A percentile compares a stretch with the other conserved stretches of the same genome.
Conservation (phyloP, 441 rosid genomes). For the Aleurites moluccanus region DNA sequence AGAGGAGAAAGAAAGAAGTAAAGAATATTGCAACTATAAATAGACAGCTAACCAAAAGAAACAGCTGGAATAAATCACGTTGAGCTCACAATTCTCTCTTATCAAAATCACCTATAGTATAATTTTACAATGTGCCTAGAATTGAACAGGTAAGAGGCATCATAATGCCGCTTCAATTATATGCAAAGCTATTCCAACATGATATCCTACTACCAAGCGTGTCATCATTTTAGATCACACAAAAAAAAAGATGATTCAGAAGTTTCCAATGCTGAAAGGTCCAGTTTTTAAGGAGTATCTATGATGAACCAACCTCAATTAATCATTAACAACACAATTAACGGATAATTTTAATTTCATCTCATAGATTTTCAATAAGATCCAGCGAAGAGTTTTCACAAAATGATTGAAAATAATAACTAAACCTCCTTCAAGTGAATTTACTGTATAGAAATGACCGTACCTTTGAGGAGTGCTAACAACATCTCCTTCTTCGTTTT, state of each 20-base stretch:
- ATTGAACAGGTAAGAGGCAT: neutral
- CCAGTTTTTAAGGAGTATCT: neutral
- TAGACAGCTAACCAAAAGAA: neutral
- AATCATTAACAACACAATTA: neutral
- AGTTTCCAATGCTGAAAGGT: too few relatives aligned
- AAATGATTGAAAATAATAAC: neutral
- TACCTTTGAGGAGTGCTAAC: constrained; percentile 59
- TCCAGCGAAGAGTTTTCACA: neutral
- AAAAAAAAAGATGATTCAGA: neutral
- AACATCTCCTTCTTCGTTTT: constrained; percentile 71
- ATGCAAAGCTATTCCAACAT: neutral
- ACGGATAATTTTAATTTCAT: neutral
- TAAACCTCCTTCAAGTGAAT: neutral
- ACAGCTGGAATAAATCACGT: neutral
- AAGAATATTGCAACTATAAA: neutral
- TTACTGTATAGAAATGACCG: constrained; percentile 4
- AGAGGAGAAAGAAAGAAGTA: neutral
- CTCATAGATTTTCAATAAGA: neutral
- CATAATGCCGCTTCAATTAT: neutral
- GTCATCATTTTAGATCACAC: neutral
- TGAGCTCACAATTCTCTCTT: neutral
- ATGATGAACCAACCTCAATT: neutral
- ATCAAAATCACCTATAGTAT: neutral
- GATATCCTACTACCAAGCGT: neutral
- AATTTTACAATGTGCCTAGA: neutral